These are phyloP conservation scores for Xylaria nigripes DNA, from an alignment of 495 filamentous ascomycete genomes.

Conservation along the genomic window DNA sequence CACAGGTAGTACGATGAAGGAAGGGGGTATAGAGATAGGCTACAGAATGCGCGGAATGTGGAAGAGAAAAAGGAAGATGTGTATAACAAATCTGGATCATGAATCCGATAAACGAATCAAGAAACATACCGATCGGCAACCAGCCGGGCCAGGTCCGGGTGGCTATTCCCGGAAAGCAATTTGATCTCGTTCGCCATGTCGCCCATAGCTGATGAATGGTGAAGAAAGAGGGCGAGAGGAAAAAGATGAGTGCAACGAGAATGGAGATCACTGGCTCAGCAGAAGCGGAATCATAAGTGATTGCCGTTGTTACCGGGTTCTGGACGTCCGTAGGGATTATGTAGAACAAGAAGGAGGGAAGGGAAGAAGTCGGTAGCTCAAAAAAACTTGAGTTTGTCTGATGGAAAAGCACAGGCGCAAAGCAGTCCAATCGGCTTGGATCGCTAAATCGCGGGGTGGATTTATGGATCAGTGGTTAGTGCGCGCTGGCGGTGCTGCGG, in stretches of 20 bases:
- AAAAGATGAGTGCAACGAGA: background rate
- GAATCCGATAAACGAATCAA: background rate
- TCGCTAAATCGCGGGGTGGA: slow-evolving; percentile 8
- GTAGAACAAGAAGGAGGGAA: no score
- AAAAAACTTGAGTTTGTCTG: slow-evolving; percentile 8
- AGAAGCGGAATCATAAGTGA: background rate
- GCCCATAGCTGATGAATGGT: slow-evolving; percentile 25
- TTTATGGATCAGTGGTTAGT: background rate
- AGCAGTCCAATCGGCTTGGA: slow-evolving; percentile 9
- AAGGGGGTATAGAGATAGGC: background rate
- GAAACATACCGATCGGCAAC: slow-evolving; percentile 77
- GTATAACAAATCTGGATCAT: background rate
- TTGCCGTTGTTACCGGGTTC: no score
- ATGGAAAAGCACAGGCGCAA: background rate
- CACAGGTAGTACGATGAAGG: background rate
- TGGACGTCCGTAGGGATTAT: no score
- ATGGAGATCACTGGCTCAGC: slow-evolving; percentile 1
- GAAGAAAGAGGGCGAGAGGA: slow-evolving; percentile 6
- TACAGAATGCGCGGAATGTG: background rate
- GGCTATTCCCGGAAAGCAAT: slow-evolving; percentile 89
- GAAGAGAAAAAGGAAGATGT: background rate
- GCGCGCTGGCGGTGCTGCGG: background rate
- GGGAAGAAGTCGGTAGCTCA: background rate
- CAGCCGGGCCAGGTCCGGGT: slow-evolving; percentile 79
- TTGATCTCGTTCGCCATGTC: slow-evolving; percentile 83